Percentiles rank a stretch among this genome's conserved stretches.
Evolutionary conservation across 345 rosid genomes (phyloP).

Genomic region (Sisymbrium altissimum): DNA sequence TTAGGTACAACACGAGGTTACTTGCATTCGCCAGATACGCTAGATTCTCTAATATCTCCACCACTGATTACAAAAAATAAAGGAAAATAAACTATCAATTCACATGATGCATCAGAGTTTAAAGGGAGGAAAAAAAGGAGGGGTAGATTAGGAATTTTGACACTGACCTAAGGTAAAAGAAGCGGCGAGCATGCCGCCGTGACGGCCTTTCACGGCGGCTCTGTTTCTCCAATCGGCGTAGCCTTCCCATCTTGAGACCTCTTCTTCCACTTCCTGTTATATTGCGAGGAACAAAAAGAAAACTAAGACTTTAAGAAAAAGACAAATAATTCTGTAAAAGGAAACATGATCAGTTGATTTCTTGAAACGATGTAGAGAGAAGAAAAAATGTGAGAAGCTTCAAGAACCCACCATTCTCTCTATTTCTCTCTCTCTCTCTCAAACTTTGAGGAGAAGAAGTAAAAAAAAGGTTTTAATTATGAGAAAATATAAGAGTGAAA

Average conservation of each 20-base stretch:
- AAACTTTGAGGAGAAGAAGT: conserved; percentile 26
- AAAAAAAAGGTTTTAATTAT: neutral
- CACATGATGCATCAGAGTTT: conserved; percentile 17
- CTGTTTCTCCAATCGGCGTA: conserved; percentile 72
- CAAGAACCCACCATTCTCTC: conserved; percentile 61
- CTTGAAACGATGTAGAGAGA: neutral
- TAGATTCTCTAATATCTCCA: conserved; percentile 88
- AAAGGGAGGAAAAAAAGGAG: neutral
- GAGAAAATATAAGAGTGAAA: conserved; percentile 31
- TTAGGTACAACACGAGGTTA: conserved; percentile 64
- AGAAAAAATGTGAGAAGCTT: conserved; percentile 17
- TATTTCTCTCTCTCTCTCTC: conserved; percentile 34
- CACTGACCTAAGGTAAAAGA: conserved; percentile 59
- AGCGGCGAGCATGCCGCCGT: conserved; percentile 78
- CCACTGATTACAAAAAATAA: conserved; percentile 37
- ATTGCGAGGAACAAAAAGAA: neutral
- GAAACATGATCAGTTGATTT: conserved; percentile 17
- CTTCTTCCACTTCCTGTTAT: conserved; percentile 49
- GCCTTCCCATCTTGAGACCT: conserved; percentile 60
- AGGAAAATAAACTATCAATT: neutral
- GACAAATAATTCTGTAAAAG: neutral
- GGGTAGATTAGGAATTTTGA: conserved; percentile 5
- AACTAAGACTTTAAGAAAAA: conserved; percentile 8
- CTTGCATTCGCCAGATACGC: conserved; percentile 80
- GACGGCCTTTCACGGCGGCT: conserved; percentile 57